Conservation (phyloP, 176 grass and related monocot genomes). For the Raddia guianensis region DNA sequence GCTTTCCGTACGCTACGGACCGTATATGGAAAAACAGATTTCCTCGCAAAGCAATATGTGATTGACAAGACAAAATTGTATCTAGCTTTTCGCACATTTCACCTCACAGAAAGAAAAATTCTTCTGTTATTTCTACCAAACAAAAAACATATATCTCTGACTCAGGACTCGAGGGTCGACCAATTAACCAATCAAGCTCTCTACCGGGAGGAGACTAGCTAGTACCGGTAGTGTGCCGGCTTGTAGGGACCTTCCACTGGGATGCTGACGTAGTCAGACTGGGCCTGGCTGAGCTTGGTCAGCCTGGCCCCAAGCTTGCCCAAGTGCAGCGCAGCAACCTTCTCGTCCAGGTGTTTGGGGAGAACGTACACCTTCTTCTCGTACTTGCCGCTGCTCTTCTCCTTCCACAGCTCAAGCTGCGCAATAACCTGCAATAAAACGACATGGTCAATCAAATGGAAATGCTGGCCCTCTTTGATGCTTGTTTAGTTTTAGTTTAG, state of each 20-base stretch:
- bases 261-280: conserved; percentile 69
- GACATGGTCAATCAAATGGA: background rate
- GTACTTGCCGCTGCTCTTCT: conserved; percentile 70
- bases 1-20: background rate
- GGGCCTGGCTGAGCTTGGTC: conserved; percentile 57
- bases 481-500: no score
- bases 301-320: conserved; percentile 74
- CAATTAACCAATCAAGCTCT: background rate
- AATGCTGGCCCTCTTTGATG: no score
- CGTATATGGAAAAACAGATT: no score
- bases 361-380: conserved; percentile 88
- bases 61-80: conserved; percentile 27
- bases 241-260: conserved; percentile 69
- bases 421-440: conserved; percentile 66
- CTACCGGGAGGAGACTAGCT: background rate
- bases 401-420: conserved; percentile 77
- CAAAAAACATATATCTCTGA: background rate
- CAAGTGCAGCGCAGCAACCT: conserved; percentile 76
- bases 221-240: conserved; percentile 72
- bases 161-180: conserved; percentile 4
- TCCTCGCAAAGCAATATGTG: no score
- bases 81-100: conserved; percentile 20
- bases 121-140: conserved; percentile 13
- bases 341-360: conserved; percentile 84
- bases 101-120: background rate